Conservation (phyloP, 192 early-diverging fungal species). For the Rhizophagus prolifer region DNA sequence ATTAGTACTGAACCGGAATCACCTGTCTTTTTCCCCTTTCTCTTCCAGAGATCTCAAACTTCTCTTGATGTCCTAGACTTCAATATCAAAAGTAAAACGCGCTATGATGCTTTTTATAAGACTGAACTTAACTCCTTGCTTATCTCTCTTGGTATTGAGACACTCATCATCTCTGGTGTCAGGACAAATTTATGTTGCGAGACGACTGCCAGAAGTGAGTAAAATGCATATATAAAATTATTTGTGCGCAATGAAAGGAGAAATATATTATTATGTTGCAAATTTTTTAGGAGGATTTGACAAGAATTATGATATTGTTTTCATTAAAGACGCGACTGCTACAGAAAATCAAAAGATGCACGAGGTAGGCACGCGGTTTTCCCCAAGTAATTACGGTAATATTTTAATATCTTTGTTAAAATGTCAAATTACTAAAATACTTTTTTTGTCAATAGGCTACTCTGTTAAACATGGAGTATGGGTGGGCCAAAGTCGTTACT, state of each 20-base stretch:
- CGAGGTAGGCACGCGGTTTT: neutral
- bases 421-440: no score
- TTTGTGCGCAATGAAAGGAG: no score
- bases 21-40: neutral
- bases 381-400: no score
- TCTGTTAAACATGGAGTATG: no score
- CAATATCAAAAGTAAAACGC: neutral
- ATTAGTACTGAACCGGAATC: no score
- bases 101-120: neutral
- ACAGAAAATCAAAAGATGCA: neutral
- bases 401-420: no score
- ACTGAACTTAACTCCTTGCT: neutral
- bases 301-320: neutral
- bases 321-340: neutral
- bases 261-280: no score
- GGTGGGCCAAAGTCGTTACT: no score
- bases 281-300: constrained; percentile 3
- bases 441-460: no score
- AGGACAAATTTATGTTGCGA: neutral
- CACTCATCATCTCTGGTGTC: neutral
- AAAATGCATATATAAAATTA: neutral
- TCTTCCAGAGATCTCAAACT: neutral
- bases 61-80: neutral
- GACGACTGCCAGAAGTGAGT: neutral
- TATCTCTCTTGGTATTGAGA: constrained; percentile 2